Conservation (phyloP, 495 filamentous ascomycete genomes). For the Hypoxylon perforatum region DNA sequence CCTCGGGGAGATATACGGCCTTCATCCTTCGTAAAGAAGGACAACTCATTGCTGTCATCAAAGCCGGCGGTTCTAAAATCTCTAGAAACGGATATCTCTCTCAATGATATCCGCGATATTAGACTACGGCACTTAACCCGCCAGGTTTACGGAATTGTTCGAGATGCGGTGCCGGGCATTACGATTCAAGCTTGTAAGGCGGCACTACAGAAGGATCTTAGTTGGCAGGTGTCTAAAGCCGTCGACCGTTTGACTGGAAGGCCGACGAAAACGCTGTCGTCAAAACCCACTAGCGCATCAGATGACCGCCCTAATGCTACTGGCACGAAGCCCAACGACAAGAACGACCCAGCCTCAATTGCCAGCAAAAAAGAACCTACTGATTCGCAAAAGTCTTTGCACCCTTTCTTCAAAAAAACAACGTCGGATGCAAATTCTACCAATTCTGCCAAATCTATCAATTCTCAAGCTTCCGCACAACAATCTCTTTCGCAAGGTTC, state of each 20-base stretch:
- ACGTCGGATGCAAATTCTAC: slow-evolving; percentile 15
- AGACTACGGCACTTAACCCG: slow-evolving; percentile 40
- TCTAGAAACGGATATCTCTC: slow-evolving; percentile 30
- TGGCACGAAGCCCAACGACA: background rate
- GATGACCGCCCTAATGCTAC: background rate
- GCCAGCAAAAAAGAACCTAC: background rate
- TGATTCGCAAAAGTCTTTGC: slow-evolving; percentile 15
- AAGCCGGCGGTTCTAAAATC: slow-evolving; percentile 22
- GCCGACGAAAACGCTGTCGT: slow-evolving; percentile 8
- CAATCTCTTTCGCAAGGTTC: slow-evolving; percentile 19
- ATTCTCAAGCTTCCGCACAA: slow-evolving; percentile 19
- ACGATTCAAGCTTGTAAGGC: slow-evolving; percentile 42
- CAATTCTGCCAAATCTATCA: background rate
- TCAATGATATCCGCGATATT: slow-evolving; percentile 44
- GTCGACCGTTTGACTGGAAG: slow-evolving; percentile 34
- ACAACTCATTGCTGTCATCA: slow-evolving; percentile 12
- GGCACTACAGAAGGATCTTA: slow-evolving; percentile 38
- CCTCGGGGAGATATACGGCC: slow-evolving; percentile 75
- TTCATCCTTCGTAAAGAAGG: slow-evolving; percentile 64
- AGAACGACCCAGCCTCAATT: background rate
- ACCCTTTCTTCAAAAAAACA: slow-evolving; percentile 21
- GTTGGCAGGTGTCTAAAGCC: slow-evolving; percentile 44
- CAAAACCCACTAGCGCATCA: slow-evolving; percentile 15
- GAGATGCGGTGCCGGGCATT: slow-evolving; percentile 30
- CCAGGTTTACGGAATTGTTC: slow-evolving; percentile 46